Conservation (phyloP, 2,329 filamentous ascomycete genomes). For the Bipolaris bicolor region DNA sequence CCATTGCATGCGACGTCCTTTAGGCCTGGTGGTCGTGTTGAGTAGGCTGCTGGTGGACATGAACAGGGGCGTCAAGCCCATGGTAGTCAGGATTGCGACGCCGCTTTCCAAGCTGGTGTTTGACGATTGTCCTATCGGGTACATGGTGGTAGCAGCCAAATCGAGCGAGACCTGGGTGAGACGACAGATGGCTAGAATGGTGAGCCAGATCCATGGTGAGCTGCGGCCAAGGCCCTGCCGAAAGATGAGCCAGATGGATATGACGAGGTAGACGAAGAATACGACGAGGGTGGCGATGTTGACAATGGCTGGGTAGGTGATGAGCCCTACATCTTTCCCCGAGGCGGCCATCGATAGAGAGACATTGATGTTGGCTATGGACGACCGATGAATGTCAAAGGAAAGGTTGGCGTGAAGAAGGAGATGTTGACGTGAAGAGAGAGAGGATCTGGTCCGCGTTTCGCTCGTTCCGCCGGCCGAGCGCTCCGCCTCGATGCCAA, state of each 20-base stretch:
- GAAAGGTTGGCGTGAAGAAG: constrained; percentile 4
- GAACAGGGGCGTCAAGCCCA: constrained; percentile 45
- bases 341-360: constrained; percentile 28
- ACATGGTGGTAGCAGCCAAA: constrained; percentile 43
- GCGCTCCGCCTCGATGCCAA: constrained; percentile 17
- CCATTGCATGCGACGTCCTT: constrained; percentile 48
- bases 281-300: constrained; percentile 44
- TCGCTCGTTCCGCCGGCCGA: constrained; percentile 18
- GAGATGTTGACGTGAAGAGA: constrained; percentile 1
- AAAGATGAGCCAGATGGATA: constrained; percentile 37
- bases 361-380: constrained; percentile 23
- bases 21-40: constrained; percentile 42
- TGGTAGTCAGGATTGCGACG: constrained; percentile 46
- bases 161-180: constrained; percentile 45
- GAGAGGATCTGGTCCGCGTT: neutral
- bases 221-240: constrained; percentile 44
- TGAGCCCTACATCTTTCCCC: constrained; percentile 6
- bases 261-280: constrained; percentile 39
- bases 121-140: constrained; percentile 23
- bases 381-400: constrained; percentile 5
- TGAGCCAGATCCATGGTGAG: constrained; percentile 45
- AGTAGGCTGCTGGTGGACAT: constrained; percentile 45
- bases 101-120: constrained; percentile 42
- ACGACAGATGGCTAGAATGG: constrained; percentile 40
- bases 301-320: constrained; percentile 37